Conservation (phyloP, 345 rosid genomes). For the Arabidopsis thaliana region DNA sequence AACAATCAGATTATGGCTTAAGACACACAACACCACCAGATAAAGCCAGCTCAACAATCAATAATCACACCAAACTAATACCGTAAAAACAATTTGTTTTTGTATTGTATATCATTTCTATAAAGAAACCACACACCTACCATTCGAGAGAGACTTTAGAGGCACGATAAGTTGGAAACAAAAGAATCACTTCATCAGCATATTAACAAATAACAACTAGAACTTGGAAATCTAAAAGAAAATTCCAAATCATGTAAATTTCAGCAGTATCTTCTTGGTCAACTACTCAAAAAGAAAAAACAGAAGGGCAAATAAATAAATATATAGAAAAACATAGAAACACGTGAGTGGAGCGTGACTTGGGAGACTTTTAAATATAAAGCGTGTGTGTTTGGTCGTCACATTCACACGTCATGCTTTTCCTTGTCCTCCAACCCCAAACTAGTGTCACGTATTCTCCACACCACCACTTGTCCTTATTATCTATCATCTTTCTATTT, state of each 20-base stretch:
- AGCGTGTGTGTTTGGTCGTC: constrained; percentile 43
- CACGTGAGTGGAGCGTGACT: constrained; percentile 49
- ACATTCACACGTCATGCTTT: constrained; percentile 45
- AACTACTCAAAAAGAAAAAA: constrained; percentile 26
- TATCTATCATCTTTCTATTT: background rate
- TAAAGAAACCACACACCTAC: constrained; percentile 27
- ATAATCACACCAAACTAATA: constrained; percentile 37
- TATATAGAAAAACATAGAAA: background rate
- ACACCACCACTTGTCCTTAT: constrained; percentile 34
- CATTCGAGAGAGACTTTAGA: constrained; percentile 30
- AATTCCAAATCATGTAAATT: constrained; percentile 9
- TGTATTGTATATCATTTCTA: constrained; percentile 11
- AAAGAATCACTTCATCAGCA: constrained; percentile 24
- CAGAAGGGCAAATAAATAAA: no score
- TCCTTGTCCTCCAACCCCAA: constrained; percentile 9
- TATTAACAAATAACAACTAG: constrained; percentile 6
- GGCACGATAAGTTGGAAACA: constrained; percentile 25
- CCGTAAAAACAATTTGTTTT: constrained; percentile 20
- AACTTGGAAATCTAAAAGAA: background rate
- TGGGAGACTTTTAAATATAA: constrained; percentile 16
- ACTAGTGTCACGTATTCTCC: constrained; percentile 44
- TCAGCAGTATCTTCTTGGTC: constrained; percentile 42
- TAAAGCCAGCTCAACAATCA: constrained; percentile 37
- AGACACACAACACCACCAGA: constrained; percentile 35
- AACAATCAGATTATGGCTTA: constrained; percentile 25